phyloP scores from a whole-genome alignment of 129 eudicot genomes.

The sunflower (Helianthus annuus) region DNA sequence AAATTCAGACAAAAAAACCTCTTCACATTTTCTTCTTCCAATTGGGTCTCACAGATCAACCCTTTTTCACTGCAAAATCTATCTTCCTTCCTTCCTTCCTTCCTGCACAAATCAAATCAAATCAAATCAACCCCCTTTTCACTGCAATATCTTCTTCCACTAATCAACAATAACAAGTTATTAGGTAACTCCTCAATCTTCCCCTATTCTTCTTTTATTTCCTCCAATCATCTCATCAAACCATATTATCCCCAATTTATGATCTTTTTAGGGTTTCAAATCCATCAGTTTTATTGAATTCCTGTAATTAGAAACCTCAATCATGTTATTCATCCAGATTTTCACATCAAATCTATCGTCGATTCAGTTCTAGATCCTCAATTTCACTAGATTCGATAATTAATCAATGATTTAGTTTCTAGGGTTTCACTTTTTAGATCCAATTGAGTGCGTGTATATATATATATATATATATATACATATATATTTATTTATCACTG shows the following conservation, averaged over 20 bases:
- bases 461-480: background rate
- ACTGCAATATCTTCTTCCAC: slow-evolving; percentile 1
- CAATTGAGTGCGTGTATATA: slow-evolving; percentile 17
- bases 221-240: slow-evolving; percentile 2
- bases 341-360: background rate
- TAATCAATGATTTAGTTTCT: slow-evolving; percentile 21
- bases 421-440: slow-evolving; percentile 32
- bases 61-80: slow-evolving; percentile 4
- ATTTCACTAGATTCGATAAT: background rate
- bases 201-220: background rate
- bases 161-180: background rate
- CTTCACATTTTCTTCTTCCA: background rate
- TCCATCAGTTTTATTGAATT: background rate
- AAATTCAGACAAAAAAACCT: too few relatives aligned
- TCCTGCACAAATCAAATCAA: too few relatives aligned
- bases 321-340: background rate
- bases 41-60: background rate
- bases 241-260: background rate
- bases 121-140: background rate
- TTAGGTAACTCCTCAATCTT: slow-evolving; percentile 17
- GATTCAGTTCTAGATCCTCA: background rate
- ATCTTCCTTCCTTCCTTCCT: background rate
- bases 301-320: background rate
- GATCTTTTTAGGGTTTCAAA: background rate
- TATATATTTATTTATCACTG: background rate